Percentiles rank a stretch among this genome's conserved stretches.
Evolutionary conservation across 805 yeast species (phyloP).

Genomic region (Wickerhamomyces chaumierensis): DNA sequence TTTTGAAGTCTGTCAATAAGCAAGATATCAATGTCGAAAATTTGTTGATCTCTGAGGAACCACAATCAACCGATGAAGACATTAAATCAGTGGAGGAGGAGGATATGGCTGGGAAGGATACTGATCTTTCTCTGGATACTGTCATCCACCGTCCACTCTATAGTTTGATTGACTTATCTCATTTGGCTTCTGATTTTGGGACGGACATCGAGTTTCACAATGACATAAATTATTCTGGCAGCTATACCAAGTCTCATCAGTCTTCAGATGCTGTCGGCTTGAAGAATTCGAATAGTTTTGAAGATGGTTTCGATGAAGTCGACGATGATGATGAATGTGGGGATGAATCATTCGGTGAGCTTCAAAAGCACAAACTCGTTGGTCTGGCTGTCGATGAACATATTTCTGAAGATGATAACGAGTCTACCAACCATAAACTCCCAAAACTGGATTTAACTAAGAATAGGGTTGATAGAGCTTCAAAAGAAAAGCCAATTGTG

Average conservation of each 20-base stretch:
- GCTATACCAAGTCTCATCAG: background rate
- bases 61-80: too few relatives aligned
- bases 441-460: too few relatives aligned
- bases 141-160: background rate
- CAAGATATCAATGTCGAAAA: too few relatives aligned
- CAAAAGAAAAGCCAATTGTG: too few relatives aligned
- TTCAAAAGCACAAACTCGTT: background rate
- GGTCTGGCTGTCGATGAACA: too few relatives aligned
- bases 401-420: background rate
- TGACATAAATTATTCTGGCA: conserved; percentile 1
- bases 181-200: background rate
- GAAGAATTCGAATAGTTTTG: background rate
- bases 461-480: too few relatives aligned
- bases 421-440: background rate
- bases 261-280: too few relatives aligned
- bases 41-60: too few relatives aligned
- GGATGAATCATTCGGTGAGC: background rate
- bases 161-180: background rate
- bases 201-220: background rate
- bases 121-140: background rate
- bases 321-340: background rate
- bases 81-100: conserved; percentile 7
- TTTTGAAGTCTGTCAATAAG: conserved; percentile 8
- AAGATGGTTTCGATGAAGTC: background rate
- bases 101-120: background rate